Evolutionary conservation across 2,329 filamentous ascomycete species (phyloP).

Genomic region (Neopestalotiopsis clavispora): DNA sequence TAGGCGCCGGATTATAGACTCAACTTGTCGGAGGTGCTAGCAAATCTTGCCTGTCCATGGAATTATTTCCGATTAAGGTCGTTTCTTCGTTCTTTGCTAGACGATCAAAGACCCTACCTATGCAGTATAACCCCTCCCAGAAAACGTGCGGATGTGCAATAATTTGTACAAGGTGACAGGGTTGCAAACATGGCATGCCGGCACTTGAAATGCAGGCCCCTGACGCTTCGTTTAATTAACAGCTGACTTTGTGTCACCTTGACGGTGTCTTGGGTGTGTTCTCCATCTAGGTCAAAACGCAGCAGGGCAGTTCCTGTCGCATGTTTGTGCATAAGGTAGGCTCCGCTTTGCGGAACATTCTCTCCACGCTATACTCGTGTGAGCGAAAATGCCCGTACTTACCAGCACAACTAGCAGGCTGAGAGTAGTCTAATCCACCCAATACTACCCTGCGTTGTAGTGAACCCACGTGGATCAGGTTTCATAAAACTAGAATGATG

Average conservation of each 20-base stretch:
- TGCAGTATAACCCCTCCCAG: background rate
- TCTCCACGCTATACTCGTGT: conserved; percentile 4
- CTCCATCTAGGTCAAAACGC: conserved; percentile 3
- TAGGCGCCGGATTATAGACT: background rate
- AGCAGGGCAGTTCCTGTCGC: background rate
- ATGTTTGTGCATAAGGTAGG: background rate
- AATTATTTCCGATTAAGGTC: background rate
- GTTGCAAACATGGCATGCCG: background rate
- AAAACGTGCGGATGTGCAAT: background rate
- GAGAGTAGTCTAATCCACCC: background rate
- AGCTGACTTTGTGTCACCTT: background rate
- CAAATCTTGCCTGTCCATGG: background rate
- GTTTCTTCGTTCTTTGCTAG: background rate
- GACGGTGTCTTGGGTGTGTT: background rate
- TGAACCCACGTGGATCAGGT: conserved; percentile 2
- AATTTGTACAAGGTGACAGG: background rate
- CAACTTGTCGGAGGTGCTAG: background rate
- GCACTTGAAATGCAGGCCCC: background rate
- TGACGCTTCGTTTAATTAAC: background rate
- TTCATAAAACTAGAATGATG: background rate
- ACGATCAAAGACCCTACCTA: background rate
- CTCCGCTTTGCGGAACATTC: background rate
- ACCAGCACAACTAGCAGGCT: background rate
- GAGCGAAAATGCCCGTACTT: background rate
- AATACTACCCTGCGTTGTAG: background rate